phyloP scores from a whole-genome alignment of 148 eudicot species.

The Fagopyrum esculentum region DNA sequence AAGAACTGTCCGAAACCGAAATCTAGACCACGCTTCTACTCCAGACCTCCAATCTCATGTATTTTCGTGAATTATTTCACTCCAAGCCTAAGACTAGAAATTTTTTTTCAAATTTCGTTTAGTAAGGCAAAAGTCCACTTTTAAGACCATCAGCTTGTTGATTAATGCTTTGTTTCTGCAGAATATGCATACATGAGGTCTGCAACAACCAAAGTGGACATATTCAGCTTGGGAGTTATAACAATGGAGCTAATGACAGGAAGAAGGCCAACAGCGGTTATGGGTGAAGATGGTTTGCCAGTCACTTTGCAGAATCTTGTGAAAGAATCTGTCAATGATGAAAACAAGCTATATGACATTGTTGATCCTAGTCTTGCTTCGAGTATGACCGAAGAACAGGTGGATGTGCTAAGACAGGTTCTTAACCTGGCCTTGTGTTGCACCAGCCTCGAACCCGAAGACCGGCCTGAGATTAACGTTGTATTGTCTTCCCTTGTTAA shows the following conservation, averaged over 20 bases:
- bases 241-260: slow-evolving; percentile 69
- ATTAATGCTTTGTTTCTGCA: slow-evolving; percentile 20
- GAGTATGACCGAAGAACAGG: slow-evolving; percentile 32
- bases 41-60: too few relatives aligned
- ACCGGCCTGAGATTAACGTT: slow-evolving; percentile 52
- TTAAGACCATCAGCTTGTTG: too few relatives aligned
- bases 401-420: slow-evolving; percentile 34
- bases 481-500: slow-evolving; percentile 44
- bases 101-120: too few relatives aligned
- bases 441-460: slow-evolving; percentile 49
- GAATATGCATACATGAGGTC: slow-evolving; percentile 84
- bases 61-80: too few relatives aligned
- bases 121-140: too few relatives aligned
- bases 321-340: slow-evolving; percentile 30
- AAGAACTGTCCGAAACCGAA: too few relatives aligned
- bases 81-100: too few relatives aligned
- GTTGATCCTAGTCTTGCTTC: slow-evolving; percentile 48
- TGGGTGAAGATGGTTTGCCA: slow-evolving; percentile 42
- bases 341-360: slow-evolving; percentile 26
- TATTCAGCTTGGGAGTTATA: slow-evolving; percentile 82
- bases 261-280: slow-evolving; percentile 60
- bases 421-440: slow-evolving; percentile 72
- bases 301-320: slow-evolving; percentile 62
- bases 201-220: slow-evolving; percentile 78
- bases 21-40: too few relatives aligned